These are phyloP conservation scores for Pisolithus thermaeus DNA, from an alignment of 1,284 basidiomycete genomes.

Conservation along the genomic window DNA sequence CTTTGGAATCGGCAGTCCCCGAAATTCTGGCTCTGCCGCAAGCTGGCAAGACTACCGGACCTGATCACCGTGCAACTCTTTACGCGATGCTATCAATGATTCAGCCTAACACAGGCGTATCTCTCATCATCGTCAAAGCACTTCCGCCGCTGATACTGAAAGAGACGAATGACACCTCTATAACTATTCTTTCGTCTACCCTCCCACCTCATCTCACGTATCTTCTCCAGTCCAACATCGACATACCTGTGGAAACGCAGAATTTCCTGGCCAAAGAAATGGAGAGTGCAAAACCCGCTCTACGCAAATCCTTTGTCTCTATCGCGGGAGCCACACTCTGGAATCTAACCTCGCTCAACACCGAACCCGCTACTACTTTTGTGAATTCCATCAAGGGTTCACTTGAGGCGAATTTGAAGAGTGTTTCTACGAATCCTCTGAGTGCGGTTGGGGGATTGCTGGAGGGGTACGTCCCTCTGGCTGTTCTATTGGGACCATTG, in stretches of 20 bases:
- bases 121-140: constrained; percentile 48
- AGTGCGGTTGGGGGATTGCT: constrained; percentile 59
- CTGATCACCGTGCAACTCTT: constrained; percentile 80
- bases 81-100: constrained; percentile 71
- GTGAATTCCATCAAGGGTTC: constrained; percentile 51
- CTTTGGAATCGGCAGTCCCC: constrained; percentile 41
- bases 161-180: constrained; percentile 69
- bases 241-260: constrained; percentile 40
- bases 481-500: constrained; percentile 63
- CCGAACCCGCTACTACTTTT: constrained; percentile 40
- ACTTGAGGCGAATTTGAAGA: constrained; percentile 69
- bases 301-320: constrained; percentile 47
- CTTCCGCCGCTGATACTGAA: constrained; percentile 64
- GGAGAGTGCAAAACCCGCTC: constrained; percentile 45
- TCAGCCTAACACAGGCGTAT: constrained; percentile 45
- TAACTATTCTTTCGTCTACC: constrained; percentile 47
- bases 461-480: constrained; percentile 78
- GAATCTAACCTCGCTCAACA: constrained; percentile 28
- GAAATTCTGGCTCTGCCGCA: constrained; percentile 74
- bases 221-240: constrained; percentile 35
- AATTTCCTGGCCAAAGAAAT: constrained; percentile 65
- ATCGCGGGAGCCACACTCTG: constrained; percentile 49
- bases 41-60: constrained; percentile 76
- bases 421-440: constrained; percentile 51
- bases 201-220: constrained; percentile 56